Base-by-base conservation (phyloP, 805 yeast species). In the Starmerella davenportii region DNA sequence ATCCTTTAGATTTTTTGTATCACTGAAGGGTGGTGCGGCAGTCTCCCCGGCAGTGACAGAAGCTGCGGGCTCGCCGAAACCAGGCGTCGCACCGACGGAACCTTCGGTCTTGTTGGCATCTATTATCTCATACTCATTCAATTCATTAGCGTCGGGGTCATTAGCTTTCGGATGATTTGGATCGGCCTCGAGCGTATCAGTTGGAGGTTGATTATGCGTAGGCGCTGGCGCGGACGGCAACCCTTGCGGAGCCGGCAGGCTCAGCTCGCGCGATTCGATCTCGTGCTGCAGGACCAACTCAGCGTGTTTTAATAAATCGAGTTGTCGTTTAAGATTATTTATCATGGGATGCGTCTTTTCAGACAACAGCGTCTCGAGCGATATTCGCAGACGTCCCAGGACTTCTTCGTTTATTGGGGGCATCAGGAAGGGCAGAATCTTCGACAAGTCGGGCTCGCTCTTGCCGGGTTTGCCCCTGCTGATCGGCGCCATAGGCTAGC, bases 391-490 rank as follows among this genome's bases (percentile, higher is more conserved):
- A 27, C 36, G 31, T 16, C 41, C 45, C 28, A 50, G 39, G 8
- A 39, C 38, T 21, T 21, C 28, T 25, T 50, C 53, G 21, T 43
- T 66, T 24, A 56, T 58, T 18, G 60, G 56, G 30, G 61, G 53
- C 43, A 55, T 55, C 38, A 60, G 58, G 4, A 64, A 63, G 1
- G 66, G 65, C 11, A 58, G 43, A 27, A 62, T 43, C 38, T 55
- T 54, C 9, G 57, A 51, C 24, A 63, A 44, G 25, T 60, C 50
- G 27, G 56, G 49, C 14, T 61, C 41, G 5, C 55, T 52, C 15
- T 56, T 50, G 42, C 63, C 66, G 7, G 57, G 47, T 20, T 57
- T 29, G 32, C 19, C 19, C 13, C 19, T 7, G 32, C 13, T 29
- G 16, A 17, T n/a, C 16, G 32, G 32, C 32, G 32, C 32, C 32